A percentile compares a stretch with the other conserved stretches of the same genome.
Conservation (phyloP, 108 stramenopile genomes). For the Schizochytrium sp. region DNA sequence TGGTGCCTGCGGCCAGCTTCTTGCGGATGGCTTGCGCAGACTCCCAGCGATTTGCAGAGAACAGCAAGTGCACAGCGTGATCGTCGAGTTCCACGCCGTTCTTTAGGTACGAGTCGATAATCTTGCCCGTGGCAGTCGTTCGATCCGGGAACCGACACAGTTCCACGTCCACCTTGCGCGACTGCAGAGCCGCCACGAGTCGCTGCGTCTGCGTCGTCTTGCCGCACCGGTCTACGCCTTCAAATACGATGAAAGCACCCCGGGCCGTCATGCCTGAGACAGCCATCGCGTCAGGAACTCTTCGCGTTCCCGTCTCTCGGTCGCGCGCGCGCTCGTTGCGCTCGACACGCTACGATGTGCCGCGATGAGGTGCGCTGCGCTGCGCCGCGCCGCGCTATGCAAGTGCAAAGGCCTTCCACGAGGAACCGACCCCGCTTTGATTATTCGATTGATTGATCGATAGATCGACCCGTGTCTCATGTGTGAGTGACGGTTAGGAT, state of each 20-base stretch:
- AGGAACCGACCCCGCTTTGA: too few species aligned
- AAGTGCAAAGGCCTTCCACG: too few species aligned
- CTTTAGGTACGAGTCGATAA: slow-evolving; percentile 83
- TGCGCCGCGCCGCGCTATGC: too few species aligned
- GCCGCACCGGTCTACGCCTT: slow-evolving; percentile 97
- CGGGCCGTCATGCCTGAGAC: slow-evolving; percentile 23
- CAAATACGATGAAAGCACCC: slow-evolving; percentile 93
- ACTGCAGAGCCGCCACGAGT: slow-evolving; percentile 29
- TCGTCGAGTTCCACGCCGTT: slow-evolving; percentile 69
- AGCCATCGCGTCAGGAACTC: background rate
- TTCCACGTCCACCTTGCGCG: slow-evolving; percentile 21
- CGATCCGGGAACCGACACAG: slow-evolving; percentile 37
- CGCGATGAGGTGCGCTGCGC: too few species aligned
- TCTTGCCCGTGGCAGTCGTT: slow-evolving; percentile 57
- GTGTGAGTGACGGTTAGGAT: too few species aligned
- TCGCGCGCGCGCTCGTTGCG: too few species aligned
- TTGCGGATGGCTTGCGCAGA: slow-evolving; percentile 26
- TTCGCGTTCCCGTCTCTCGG: too few species aligned
- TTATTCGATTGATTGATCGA: too few species aligned
- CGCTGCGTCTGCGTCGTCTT: slow-evolving; percentile 74
- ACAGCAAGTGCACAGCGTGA: slow-evolving; percentile 87
- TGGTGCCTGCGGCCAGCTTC: background rate
- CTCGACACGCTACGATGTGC: too few species aligned
- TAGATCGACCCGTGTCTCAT: too few species aligned
- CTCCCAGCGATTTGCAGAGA: slow-evolving; percentile 99